Conservation (phyloP, 2,329 filamentous ascomycete species). For the Fusarium sp. region DNA sequence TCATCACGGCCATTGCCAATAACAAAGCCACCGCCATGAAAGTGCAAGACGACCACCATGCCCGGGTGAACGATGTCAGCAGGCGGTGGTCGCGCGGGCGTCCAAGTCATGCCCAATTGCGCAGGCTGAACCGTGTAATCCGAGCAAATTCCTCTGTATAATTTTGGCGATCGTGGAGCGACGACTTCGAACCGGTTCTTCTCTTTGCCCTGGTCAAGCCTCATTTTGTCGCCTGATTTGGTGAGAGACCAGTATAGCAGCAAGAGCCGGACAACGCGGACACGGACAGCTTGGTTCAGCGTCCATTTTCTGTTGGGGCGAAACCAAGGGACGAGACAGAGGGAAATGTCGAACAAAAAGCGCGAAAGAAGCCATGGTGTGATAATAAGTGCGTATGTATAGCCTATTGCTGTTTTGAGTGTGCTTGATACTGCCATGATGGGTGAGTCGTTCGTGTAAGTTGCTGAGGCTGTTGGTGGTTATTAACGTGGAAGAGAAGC, state of each 20-base stretch:
- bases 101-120: constrained; percentile 33
- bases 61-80: constrained; percentile 6
- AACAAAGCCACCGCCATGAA: constrained; percentile 31
- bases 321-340: constrained; percentile 17
- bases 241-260: constrained; percentile 34
- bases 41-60: constrained; percentile 24
- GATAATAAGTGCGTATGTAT: not conserved
- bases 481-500: not conserved
- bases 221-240: constrained; percentile 13
- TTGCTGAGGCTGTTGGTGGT: not conserved
- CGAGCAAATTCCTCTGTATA: constrained; percentile 20
- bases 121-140: constrained; percentile 11
- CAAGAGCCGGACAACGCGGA: constrained; percentile 26
- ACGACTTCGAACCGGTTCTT: constrained; percentile 31
- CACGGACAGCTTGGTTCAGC: constrained; percentile 22
- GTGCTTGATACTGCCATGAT: not conserved
- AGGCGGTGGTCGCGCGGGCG: constrained; percentile 23
- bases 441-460: not conserved
- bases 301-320: constrained; percentile 22
- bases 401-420: not conserved
- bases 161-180: constrained; percentile 15
- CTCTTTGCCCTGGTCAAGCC: constrained; percentile 11
- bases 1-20: constrained; percentile 34
- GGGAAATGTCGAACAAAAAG: constrained; percentile 19
- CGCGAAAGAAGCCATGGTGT: constrained; percentile 28